These are phyloP conservation scores for Magnaporthiopsis incrustans DNA, from an alignment of 2,329 filamentous ascomycete species.

Conservation along the genomic window DNA sequence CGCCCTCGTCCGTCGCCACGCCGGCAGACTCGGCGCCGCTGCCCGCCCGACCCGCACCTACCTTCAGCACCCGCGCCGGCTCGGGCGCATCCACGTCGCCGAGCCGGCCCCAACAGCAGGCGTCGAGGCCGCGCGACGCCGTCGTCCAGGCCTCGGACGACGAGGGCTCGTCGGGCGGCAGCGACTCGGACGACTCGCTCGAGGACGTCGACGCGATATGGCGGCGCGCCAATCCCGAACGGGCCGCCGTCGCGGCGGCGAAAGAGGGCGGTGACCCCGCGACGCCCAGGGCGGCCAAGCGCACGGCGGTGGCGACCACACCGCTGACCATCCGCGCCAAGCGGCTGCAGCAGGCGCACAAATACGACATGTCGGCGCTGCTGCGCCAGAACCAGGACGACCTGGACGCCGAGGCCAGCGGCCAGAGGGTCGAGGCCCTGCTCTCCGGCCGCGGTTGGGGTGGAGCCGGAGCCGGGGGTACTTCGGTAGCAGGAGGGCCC, in stretches of 20 bases:
- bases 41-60: too few relatives aligned
- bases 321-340: slow-evolving; percentile 34
- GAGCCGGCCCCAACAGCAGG: slow-evolving; percentile 15
- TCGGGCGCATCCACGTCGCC: too few relatives aligned
- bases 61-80: too few relatives aligned
- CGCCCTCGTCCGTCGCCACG: slow-evolving; percentile 9
- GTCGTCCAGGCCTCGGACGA: slow-evolving; percentile 65
- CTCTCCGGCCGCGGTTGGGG: slow-evolving; percentile 17
- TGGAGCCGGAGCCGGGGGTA: background rate
- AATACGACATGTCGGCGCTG: slow-evolving; percentile 55
- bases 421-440: slow-evolving; percentile 30
- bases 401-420: slow-evolving; percentile 3
- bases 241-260: slow-evolving; percentile 5
- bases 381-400: slow-evolving; percentile 45
- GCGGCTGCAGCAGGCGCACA: slow-evolving; percentile 30
- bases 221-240: slow-evolving; percentile 7
- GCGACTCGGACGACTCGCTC: background rate
- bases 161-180: slow-evolving; percentile 39
- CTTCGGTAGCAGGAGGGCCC: too few relatives aligned
- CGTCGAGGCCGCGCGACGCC: slow-evolving; percentile 36
- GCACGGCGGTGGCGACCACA: slow-evolving; percentile 33
- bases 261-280: slow-evolving; percentile 14
- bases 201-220: slow-evolving; percentile 5
- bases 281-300: slow-evolving; percentile 41
- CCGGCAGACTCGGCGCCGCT: slow-evolving; percentile 10